Base-by-base conservation (phyloP, 768 basidiomycete species). In the Omphalotus guepiniiformis region DNA sequence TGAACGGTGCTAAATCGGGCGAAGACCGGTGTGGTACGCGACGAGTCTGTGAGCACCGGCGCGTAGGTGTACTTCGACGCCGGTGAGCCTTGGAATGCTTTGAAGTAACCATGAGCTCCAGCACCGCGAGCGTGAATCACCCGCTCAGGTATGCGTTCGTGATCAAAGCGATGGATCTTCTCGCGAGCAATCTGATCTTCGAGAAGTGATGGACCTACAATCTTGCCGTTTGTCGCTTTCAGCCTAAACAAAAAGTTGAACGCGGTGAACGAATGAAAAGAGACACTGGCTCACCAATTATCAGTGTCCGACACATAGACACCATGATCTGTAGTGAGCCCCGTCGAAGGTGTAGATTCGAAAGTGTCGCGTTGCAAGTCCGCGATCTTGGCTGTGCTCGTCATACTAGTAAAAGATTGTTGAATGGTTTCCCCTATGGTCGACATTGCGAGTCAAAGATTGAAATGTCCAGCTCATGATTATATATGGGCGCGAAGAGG, bases 101-200 rank as follows among this genome's bases (percentile, higher is more conserved):
- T 83, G 75, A 95, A 94, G 57, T 82, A 76, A 3, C 92, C 91
- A 60, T 92, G 90, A 11, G 88, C 90, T 42, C 79, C 87, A 23
- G 79, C 59, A n/a, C 85, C 86, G 12, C 86, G 80, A 38, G 86
- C 82, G 58, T 75, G 75, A 21, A 52, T 46, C 27, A 48, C 22
- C 37, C 88, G 86, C 70, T 91, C 91, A 0, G 92, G 91, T 45
- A 93, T 93, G 32, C 89, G 85, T 62, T 93, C 90, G 58, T 91
- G 89, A 59, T 92, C 89, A 57, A 91, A 93, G 12, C 82, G 76
- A 44, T 78, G 78, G 25, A 90, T 79, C 64, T 89, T 88, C 68
- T 86, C 83, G 53, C 85, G 78, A 4, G 75, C 76, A 53, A 86
- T 75, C 49, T 85, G 82, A 58, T 88, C 86, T 58, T 89, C 88